Conservation (phyloP, 2,329 filamentous ascomycete genomes). For the Xylaria multiplex region DNA sequence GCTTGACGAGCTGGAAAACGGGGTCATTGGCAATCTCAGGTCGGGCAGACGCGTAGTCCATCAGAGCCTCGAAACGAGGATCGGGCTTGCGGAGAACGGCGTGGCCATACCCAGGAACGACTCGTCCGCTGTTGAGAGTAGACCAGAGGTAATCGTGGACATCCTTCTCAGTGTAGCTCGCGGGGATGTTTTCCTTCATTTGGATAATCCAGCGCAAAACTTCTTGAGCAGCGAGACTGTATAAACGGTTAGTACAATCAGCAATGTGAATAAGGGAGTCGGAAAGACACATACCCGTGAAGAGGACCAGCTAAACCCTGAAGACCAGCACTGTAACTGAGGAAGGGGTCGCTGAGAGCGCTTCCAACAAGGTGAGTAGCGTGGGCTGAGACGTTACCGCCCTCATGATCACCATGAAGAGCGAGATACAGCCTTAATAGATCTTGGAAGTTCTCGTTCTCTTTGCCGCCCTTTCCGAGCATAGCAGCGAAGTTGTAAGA, state of each 20-base stretch:
- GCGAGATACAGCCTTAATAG: slow-evolving; percentile 93
- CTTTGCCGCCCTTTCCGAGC: slow-evolving; percentile 86
- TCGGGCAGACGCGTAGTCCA: slow-evolving; percentile 90
- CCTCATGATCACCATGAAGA: slow-evolving; percentile 97
- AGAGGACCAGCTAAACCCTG: slow-evolving; percentile 95
- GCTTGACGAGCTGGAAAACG: slow-evolving; percentile 92
- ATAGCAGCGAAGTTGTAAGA: slow-evolving; percentile 98
- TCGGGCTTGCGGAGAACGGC: slow-evolving; percentile 97
- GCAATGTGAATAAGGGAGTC: neutral
- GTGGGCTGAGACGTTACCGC: slow-evolving; percentile 96
- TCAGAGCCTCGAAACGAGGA: slow-evolving; percentile 93
- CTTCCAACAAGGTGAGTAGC: slow-evolving; percentile 94
- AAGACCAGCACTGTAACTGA: slow-evolving; percentile 94
- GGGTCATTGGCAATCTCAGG: slow-evolving; percentile 88
- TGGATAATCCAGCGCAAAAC: slow-evolving; percentile 96
- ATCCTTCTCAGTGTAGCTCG: slow-evolving; percentile 79
- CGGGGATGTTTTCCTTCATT: slow-evolving; percentile 90
- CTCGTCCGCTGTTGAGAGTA: slow-evolving; percentile 91
- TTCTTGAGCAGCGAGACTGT: slow-evolving; percentile 89
- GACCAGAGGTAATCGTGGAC: slow-evolving; percentile 92
- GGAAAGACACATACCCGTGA: slow-evolving; percentile 67
- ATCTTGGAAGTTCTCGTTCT: slow-evolving; percentile 95
- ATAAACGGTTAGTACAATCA: slow-evolving; percentile 5
- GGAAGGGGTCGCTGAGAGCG: slow-evolving; percentile 92
- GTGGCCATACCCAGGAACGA: slow-evolving; percentile 95